Evolutionary conservation across 129 eudicot genomes (phyloP).

Genomic region (Solidago caesia): DNA sequence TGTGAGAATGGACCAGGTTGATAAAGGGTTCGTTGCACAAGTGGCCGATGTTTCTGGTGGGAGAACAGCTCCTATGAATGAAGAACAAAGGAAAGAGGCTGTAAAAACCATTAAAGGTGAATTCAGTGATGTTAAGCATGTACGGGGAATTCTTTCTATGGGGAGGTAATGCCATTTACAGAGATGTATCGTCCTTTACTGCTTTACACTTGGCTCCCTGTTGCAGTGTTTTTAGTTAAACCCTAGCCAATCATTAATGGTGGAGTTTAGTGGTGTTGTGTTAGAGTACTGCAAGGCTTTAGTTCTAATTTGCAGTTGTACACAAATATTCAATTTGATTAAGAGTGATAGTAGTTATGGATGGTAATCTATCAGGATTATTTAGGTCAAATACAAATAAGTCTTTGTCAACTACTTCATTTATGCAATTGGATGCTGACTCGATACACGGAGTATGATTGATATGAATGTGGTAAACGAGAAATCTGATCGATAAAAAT

Average conservation of each 20-base stretch:
- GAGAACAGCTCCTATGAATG: slow-evolving; percentile 94
- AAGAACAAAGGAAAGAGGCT: slow-evolving; percentile 80
- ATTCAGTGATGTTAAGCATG: slow-evolving; percentile 95
- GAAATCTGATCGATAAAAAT: background rate
- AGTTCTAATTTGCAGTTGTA: background rate
- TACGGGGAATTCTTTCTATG: slow-evolving; percentile 97
- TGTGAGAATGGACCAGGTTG: slow-evolving; percentile 55
- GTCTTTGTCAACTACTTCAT: slow-evolving; percentile 6
- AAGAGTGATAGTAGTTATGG: background rate
- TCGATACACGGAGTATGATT: background rate
- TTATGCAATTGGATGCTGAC: background rate
- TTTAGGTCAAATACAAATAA: slow-evolving; percentile 11
- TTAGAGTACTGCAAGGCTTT: background rate
- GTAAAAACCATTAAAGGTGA: slow-evolving; percentile 84
- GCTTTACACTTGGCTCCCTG: background rate
- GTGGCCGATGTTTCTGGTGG: slow-evolving; percentile 94
- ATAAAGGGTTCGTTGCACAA: slow-evolving; percentile 96
- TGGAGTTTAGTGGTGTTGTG: background rate
- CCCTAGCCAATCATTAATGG: background rate
- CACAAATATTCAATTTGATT: background rate
- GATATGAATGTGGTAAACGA: background rate
- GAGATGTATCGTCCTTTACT: background rate
- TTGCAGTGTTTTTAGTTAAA: slow-evolving; percentile 7
- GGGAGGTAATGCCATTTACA: slow-evolving; percentile 64
- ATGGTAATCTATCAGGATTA: background rate